Evolutionary conservation across 2,329 filamentous ascomycete genomes (phyloP).

Genomic region (Colletotrichum horii): DNA sequence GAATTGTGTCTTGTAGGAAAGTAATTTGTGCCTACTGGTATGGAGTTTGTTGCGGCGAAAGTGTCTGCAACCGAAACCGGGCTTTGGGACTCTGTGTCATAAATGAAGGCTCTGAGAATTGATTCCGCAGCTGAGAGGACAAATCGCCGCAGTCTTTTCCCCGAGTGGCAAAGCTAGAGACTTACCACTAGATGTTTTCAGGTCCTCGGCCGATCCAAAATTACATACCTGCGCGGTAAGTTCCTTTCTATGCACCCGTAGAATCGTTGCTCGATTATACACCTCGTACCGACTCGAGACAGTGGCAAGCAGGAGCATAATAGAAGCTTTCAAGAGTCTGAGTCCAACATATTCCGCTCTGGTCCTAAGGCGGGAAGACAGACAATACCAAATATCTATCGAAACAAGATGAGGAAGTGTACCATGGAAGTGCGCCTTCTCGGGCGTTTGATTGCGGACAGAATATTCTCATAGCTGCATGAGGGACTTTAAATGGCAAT

Average conservation of each 20-base stretch:
- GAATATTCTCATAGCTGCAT: neutral
- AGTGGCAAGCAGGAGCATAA: neutral
- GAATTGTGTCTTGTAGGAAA: accelerated
- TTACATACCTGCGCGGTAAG: accelerated
- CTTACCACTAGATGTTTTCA: neutral
- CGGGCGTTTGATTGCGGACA: neutral
- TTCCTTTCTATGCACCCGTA: accelerated
- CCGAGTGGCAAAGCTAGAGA: neutral
- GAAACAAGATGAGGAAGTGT: neutral
- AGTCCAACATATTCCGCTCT: neutral
- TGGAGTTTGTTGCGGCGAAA: neutral
- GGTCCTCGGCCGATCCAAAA: neutral
- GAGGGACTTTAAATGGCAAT: neutral
- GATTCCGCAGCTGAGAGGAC: neutral
- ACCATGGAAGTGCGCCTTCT: no score
- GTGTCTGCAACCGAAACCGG: neutral
- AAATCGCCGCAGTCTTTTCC: accelerated
- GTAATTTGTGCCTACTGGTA: neutral
- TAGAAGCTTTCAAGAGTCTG: neutral
- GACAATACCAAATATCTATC: neutral
- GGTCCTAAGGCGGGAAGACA: neutral
- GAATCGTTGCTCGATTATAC: neutral
- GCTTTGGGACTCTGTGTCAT: neutral
- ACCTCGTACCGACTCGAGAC: accelerated
- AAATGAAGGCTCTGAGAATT: neutral